Base-by-base conservation (phyloP, 768 basidiomycete species). In the Trametes meyenii region DNA sequence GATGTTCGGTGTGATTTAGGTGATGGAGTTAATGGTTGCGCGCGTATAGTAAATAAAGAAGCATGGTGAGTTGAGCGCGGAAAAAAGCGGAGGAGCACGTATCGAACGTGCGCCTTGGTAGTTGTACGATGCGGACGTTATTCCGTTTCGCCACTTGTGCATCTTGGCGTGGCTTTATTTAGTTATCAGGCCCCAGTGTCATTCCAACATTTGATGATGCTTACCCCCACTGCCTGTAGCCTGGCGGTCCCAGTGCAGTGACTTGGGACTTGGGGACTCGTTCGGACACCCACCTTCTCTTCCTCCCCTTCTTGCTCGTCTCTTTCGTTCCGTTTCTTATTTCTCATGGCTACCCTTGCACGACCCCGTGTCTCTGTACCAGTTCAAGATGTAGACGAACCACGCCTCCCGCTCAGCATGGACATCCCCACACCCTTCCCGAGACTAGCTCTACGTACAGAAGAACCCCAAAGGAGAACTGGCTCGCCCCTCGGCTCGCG, bases 391-490 rank as follows among this genome's bases (percentile, higher is more conserved):
- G 11, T 13, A 17, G 44, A 57, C 0, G 38, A 51, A 33, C 11
- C 48, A 16, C 39, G 54, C 54, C 52, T n/a, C 23, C 35, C 33
- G 21, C 61, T 63, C 14, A 48, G 49, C 24, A 33, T 60, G 1
- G 51, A 63, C 52, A 58, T 66, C 29, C 66, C 66, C 17, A 58
- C 55, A 13, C 66, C 66, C 10, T 67, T 67, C 42, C 66, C 66
- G 10, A 62, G 61, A 48, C 43, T 55, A 21, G 19, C 48, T 10
- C n/a, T 36, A 23, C 50, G 50, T 17, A 50, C 50, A n/a, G 58
- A 43, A 19, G 48, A 26, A 54, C 56, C 33, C 49, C 60, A 26
- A 58, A 68, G 50, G 48, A 63, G 48, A 46, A 56, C 21, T n/a
- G 51, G 26, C 38, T 56, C 61, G 56, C 45, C 58, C 1, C 29